Percentiles rank a stretch among this genome's conserved stretches.
These are phyloP conservation scores for Krasilnikovozyma curviuscula DNA, from an alignment of 768 basidiomycete genomes.

Conservation along the genomic window DNA sequence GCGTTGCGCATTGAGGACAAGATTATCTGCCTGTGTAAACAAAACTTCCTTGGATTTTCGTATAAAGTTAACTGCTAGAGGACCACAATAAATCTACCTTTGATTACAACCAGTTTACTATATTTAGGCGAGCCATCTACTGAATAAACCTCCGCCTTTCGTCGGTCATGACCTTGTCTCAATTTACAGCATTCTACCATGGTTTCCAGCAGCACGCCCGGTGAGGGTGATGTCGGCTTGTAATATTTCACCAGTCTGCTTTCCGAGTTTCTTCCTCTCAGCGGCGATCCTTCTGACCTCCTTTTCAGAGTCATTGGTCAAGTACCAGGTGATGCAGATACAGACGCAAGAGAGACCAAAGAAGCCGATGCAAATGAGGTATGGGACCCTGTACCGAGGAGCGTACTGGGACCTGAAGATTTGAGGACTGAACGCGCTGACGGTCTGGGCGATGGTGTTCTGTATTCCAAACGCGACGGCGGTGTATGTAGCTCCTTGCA, in stretches of 20 bases:
- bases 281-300: constrained; percentile 4
- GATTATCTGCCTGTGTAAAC: too few species aligned
- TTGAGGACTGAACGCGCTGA: constrained; percentile 13
- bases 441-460: constrained; percentile 11
- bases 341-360: neutral
- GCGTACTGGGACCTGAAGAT: constrained; percentile 18
- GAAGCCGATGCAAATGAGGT: constrained; percentile 14
- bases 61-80: too few species aligned
- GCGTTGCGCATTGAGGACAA: too few species aligned
- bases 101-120: too few species aligned
- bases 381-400: constrained; percentile 16
- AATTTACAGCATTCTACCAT: too few species aligned
- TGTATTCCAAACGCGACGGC: constrained; percentile 17
- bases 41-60: too few species aligned
- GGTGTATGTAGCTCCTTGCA: constrained; percentile 14
- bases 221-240: too few species aligned
- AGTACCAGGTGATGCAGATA: constrained; percentile 11
- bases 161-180: too few species aligned
- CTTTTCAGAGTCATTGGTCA: constrained; percentile 9
- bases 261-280: neutral
- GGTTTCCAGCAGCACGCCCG: too few species aligned
- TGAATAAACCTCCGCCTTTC: too few species aligned
- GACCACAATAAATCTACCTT: too few species aligned
- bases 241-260: neutral
- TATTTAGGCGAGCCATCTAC: too few species aligned